Percentiles rank a stretch among this genome's conserved stretches.
phyloP scores from a whole-genome alignment of 2,329 filamentous ascomycete species.

The Paraphaeosphaeria minitans region DNA sequence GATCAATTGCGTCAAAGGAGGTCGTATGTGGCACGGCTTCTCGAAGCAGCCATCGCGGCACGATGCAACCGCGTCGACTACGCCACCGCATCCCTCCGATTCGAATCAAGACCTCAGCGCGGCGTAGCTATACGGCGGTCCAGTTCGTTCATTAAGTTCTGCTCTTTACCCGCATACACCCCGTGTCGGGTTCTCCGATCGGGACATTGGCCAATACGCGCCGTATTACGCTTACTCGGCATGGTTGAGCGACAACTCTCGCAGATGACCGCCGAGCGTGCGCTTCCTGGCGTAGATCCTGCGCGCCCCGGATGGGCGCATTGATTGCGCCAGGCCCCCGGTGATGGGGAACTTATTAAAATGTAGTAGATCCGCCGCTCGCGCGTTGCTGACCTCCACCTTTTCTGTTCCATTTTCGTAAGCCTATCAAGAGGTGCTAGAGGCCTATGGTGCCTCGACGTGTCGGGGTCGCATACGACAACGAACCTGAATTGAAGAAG shows the following conservation, averaged over 20 bases:
- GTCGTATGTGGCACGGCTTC: neutral
- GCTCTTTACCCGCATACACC: conserved; percentile 9
- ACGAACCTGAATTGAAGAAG: conserved; percentile 8
- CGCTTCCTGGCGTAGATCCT: conserved; percentile 13
- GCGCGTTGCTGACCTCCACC: conserved; percentile 1
- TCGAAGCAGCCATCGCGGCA: neutral
- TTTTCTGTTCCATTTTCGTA: neutral
- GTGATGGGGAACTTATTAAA: conserved; percentile 4
- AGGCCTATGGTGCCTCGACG: conserved; percentile 3
- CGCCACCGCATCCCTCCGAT: neutral
- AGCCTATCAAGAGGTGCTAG: neutral
- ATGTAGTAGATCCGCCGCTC: conserved; percentile 4
- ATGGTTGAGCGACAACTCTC: neutral
- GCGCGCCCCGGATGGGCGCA: conserved; percentile 4
- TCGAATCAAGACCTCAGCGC: neutral
- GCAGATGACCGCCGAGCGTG: conserved; percentile 9
- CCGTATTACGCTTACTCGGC: conserved; percentile 7
- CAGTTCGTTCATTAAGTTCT: neutral
- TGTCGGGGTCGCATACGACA: neutral
- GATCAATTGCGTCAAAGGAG: neutral
- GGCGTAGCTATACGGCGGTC: neutral
- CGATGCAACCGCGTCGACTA: neutral
- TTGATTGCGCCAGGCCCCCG: conserved; percentile 11
- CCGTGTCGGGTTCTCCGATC: neutral
- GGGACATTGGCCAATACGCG: conserved; percentile 10